Evolutionary conservation across 805 yeast species (phyloP).

Genomic region (Metschnikowia gelsemii): DNA sequence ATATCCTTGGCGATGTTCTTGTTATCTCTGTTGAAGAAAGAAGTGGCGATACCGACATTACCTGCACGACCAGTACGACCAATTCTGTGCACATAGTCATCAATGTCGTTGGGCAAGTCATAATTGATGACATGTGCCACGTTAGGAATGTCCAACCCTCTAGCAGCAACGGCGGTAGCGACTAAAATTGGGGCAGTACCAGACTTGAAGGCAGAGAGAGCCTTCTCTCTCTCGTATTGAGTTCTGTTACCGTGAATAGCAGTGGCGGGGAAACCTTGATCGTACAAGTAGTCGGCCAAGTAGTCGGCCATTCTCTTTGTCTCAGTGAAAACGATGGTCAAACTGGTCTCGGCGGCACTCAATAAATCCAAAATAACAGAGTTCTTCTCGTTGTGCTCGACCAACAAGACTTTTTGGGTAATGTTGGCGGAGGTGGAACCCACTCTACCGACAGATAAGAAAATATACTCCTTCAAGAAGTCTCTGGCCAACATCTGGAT

Average conservation of each 20-base stretch:
- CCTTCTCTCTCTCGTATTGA: conserved; percentile 96
- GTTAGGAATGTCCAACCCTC: conserved; percentile 99
- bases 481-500: conserved; percentile 97
- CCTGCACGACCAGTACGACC: conserved; percentile 99
- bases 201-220: conserved; percentile 86
- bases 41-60: conserved; percentile 97
- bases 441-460: conserved; percentile 97
- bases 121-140: conserved; percentile 97
- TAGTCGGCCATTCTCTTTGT: conserved; percentile 98
- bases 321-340: conserved; percentile 94
- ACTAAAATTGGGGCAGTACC: conserved; percentile 94
- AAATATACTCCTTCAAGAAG: conserved; percentile 92
- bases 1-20: conserved; percentile 84
- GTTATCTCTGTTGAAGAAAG: conserved; percentile 96
- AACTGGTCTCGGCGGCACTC: conserved; percentile 73
- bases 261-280: conserved; percentile 92
- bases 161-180: conserved; percentile 99
- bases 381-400: conserved; percentile 91
- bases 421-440: conserved; percentile 99
- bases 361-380: conserved; percentile 83
- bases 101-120: conserved; percentile 95
- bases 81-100: conserved; percentile 98
- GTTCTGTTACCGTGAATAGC: conserved; percentile 99
- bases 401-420: conserved; percentile 89
- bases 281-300: conserved; percentile 86